A percentile compares a stretch with the other conserved stretches of the same genome.
phyloP scores from a whole-genome alignment of 1,284 basidiomycete genomes.

The Cryptococcus floricola region DNA sequence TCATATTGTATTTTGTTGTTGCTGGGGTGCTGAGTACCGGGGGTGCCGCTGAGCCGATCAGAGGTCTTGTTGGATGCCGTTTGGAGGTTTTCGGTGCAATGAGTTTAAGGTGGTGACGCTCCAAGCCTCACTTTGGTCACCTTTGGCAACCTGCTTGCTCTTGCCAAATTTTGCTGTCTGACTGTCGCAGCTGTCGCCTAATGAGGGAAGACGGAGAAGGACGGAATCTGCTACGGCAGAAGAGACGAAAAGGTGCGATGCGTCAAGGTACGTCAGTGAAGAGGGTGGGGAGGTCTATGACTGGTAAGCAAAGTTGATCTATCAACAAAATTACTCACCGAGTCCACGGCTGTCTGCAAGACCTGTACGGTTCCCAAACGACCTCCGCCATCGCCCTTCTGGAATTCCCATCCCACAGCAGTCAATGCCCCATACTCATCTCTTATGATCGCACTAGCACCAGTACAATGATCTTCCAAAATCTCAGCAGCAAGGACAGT shows the following conservation, averaged over 20 bases:
- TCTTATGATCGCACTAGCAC: constrained; percentile 62
- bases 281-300: constrained; percentile 68
- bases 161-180: constrained; percentile 44
- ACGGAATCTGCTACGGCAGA: constrained; percentile 81
- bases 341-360: constrained; percentile 65
- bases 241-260: constrained; percentile 70
- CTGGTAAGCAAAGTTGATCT: constrained; percentile 2
- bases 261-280: constrained; percentile 70
- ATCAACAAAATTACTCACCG: constrained; percentile 53
- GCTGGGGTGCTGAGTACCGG: neutral
- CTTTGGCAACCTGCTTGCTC: constrained; percentile 28
- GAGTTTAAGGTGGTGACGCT: constrained; percentile 24
- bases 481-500: constrained; percentile 42
- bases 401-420: constrained; percentile 59
- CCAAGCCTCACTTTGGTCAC: constrained; percentile 52
- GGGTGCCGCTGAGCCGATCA: neutral
- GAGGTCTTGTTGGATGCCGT: neutral
- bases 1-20: constrained; percentile 7
- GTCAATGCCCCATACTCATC: constrained; percentile 73
- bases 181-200: constrained; percentile 27
- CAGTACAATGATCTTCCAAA: constrained; percentile 14
- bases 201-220: constrained; percentile 55
- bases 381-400: constrained; percentile 24
- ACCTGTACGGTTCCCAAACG: constrained; percentile 52
- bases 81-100: too few species aligned